Percentiles rank a stretch among this genome's conserved stretches.
Evolutionary conservation across 164 flowering plant genomes (phyloP).

Genomic region (Vitis rotundifolia): DNA sequence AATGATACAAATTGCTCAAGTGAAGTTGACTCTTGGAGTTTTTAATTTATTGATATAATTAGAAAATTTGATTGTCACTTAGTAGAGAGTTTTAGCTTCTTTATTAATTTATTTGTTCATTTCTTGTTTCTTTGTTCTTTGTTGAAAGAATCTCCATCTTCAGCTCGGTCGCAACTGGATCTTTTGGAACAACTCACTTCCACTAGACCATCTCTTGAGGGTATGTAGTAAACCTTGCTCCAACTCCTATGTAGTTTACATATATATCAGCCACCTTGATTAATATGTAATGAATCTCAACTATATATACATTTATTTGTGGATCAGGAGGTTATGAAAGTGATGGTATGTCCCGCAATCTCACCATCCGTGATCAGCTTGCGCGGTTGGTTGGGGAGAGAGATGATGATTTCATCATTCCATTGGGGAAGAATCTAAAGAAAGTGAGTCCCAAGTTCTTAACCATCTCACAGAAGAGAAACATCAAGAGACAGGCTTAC

Average conservation of each 20-base stretch:
- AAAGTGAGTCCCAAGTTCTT: constrained; percentile 62
- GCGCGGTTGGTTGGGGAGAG: constrained; percentile 57
- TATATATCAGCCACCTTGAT: too few relatives aligned
- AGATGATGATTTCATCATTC: constrained; percentile 76
- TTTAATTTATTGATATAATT: too few relatives aligned
- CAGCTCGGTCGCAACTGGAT: constrained; percentile 72
- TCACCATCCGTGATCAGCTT: constrained; percentile 74
- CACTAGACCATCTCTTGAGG: constrained; percentile 40
- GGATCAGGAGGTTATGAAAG: constrained; percentile 57
- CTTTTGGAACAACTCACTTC: constrained; percentile 81
- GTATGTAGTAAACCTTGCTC: constrained; percentile 21
- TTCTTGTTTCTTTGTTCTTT: background rate
- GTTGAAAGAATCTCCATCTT: constrained; percentile 44
- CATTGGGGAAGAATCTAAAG: constrained; percentile 79
- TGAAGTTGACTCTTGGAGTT: too few relatives aligned
- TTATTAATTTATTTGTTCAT: background rate
- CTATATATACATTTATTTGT: background rate
- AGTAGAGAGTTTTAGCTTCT: background rate
- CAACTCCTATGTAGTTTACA: too few relatives aligned
- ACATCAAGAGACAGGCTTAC: constrained; percentile 85
- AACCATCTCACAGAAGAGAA: constrained; percentile 88
- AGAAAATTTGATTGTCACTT: background rate
- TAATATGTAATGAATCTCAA: too few relatives aligned
- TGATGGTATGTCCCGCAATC: constrained; percentile 44
- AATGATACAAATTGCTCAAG: too few relatives aligned